These are phyloP conservation scores for Rosa lucieae DNA, from an alignment of 306 rosid species.

Conservation along the genomic window DNA sequence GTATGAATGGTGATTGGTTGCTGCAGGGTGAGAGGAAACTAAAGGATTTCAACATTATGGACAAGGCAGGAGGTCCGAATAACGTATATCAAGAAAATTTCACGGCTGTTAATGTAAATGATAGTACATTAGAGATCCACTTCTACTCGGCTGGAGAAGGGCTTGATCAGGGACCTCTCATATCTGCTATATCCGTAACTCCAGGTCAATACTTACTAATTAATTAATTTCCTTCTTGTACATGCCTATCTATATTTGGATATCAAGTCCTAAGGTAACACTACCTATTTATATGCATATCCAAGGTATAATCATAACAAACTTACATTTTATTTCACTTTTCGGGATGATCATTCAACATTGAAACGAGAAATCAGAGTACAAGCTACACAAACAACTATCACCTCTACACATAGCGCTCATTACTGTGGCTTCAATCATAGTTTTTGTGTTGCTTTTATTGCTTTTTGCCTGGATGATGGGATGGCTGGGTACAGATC, in stretches of 20 bases:
- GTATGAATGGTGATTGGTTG: background rate
- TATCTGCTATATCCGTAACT: background rate
- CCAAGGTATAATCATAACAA: too few relatives aligned
- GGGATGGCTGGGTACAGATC: background rate
- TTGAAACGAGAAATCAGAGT: too few relatives aligned
- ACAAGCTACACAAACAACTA: background rate
- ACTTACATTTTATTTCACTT: too few relatives aligned
- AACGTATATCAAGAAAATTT: background rate
- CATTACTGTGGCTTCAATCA: background rate
- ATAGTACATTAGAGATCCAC: background rate
- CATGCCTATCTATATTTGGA: too few relatives aligned
- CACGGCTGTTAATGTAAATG: background rate
- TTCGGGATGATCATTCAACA: too few relatives aligned
- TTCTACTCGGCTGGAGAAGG: too few relatives aligned
- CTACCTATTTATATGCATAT: too few relatives aligned
- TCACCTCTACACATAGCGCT: background rate
- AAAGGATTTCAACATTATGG: background rate
- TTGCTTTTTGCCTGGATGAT: background rate
- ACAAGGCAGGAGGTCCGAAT: background rate
- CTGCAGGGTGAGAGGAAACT: background rate
- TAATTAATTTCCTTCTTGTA: too few relatives aligned
- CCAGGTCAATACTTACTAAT: background rate
- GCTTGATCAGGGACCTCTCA: too few relatives aligned
- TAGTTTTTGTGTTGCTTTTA: background rate
- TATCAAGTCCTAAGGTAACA: too few relatives aligned